These are phyloP conservation scores for Globisporangium paddicum DNA, from an alignment of 352 stramenopile genomes.

Conservation along the genomic window DNA sequence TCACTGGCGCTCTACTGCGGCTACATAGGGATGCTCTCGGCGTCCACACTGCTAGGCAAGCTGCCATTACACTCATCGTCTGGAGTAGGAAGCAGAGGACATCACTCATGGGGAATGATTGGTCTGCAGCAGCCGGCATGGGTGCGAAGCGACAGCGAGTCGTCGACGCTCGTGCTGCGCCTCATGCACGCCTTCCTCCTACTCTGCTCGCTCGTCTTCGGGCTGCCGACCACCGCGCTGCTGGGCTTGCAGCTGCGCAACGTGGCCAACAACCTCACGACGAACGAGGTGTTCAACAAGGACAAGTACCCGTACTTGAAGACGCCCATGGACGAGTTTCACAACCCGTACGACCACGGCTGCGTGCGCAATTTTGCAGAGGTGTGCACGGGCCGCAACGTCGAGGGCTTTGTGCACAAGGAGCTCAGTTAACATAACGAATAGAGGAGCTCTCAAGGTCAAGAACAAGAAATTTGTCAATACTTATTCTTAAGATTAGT, in stretches of 20 bases:
- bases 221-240: constrained; percentile 56
- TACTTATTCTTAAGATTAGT: too few species aligned
- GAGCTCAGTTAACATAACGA: background rate
- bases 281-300: constrained; percentile 88
- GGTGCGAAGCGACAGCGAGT: constrained; percentile 4
- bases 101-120: background rate
- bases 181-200: constrained; percentile 49
- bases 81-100: constrained; percentile 17
- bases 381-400: constrained; percentile 25
- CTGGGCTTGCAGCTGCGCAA: constrained; percentile 71
- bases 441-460: background rate
- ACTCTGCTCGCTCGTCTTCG: constrained; percentile 59
- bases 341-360: constrained; percentile 72
- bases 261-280: constrained; percentile 65
- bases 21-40: constrained; percentile 36
- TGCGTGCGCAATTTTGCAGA: constrained; percentile 54
- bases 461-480: constrained; percentile 8
- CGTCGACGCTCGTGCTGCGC: constrained; percentile 42
- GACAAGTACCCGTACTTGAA: constrained; percentile 87
- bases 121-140: constrained; percentile 9
- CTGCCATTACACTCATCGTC: constrained; percentile 34
- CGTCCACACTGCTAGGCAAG: constrained; percentile 39
- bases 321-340: constrained; percentile 71
- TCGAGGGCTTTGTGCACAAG: background rate
- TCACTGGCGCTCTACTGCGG: constrained; percentile 47